Conservation (phyloP, 73 alveolate species). For the Tetrahymena malaccensis region DNA sequence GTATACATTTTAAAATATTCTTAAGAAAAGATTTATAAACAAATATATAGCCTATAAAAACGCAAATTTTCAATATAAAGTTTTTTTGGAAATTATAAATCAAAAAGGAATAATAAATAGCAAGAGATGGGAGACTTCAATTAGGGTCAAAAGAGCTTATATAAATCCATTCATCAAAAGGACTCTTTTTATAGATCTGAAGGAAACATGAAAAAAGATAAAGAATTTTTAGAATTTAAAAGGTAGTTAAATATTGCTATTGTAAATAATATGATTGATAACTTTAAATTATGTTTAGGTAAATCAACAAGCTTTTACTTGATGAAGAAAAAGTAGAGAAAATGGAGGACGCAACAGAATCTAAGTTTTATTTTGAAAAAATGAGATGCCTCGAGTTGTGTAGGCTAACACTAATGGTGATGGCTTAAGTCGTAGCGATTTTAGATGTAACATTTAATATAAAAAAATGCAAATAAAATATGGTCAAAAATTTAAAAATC, state of each 20-base stretch:
- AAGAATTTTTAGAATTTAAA: background rate
- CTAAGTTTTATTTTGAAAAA: background rate
- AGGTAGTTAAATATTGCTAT: background rate
- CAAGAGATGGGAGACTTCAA: background rate
- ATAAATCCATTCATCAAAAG: background rate
- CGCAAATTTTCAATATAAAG: background rate
- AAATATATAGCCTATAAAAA: background rate
- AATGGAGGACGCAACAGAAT: background rate
- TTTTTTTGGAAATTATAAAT: too few relatives aligned
- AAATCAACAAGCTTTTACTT: background rate
- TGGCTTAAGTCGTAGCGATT: background rate
- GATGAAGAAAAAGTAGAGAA: background rate
- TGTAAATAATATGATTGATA: background rate
- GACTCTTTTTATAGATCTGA: background rate
- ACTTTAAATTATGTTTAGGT: background rate
- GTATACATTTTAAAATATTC: too few relatives aligned
- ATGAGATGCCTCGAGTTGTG: background rate
- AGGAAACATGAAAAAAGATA: background rate
- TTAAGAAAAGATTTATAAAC: background rate
- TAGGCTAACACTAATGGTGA: background rate
- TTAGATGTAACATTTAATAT: background rate
- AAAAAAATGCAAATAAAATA: background rate
- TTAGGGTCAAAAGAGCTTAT: background rate
- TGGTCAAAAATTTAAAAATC: background rate
- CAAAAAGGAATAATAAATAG: too few relatives aligned